Percentiles rank a stretch among this genome's conserved stretches.
phyloP scores from a whole-genome alignment of 2,329 filamentous ascomycete species.

The Arthrobotrys entomopaga region DNA sequence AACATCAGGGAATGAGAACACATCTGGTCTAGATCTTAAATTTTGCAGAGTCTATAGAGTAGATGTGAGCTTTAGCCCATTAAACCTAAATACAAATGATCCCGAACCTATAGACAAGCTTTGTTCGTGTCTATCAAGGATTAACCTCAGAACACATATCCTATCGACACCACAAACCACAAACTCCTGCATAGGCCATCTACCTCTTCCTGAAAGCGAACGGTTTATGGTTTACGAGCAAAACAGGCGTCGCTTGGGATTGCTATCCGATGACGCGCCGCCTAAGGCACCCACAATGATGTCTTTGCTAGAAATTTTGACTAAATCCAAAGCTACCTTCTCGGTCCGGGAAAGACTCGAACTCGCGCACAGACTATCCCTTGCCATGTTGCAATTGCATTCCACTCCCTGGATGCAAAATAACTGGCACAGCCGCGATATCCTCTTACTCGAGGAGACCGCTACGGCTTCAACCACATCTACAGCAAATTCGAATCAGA shows the following conservation, averaged over 20 bases:
- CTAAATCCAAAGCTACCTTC: background rate
- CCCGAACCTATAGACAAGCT: constrained; percentile 2
- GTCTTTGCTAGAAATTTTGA: background rate
- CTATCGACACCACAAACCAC: background rate
- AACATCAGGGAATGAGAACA: too few relatives aligned
- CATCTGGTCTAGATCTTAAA: background rate
- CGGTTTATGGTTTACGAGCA: background rate
- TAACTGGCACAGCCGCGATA: constrained; percentile 3
- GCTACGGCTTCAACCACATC: background rate
- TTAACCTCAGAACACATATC: background rate
- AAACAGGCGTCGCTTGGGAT: background rate
- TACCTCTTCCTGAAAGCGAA: background rate
- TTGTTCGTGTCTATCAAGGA: background rate
- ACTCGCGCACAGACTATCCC: background rate
- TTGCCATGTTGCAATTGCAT: background rate
- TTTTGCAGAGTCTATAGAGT: too few relatives aligned
- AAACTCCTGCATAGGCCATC: background rate
- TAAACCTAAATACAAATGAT: background rate
- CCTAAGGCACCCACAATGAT: background rate
- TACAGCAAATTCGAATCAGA: background rate
- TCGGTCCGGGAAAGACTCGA: background rate
- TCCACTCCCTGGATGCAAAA: background rate
- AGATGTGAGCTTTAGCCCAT: too few relatives aligned
- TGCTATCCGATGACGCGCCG: background rate
- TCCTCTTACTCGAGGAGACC: background rate